Base-by-base conservation (phyloP, 768 basidiomycete species). In the Auriscalpium orientale region DNA sequence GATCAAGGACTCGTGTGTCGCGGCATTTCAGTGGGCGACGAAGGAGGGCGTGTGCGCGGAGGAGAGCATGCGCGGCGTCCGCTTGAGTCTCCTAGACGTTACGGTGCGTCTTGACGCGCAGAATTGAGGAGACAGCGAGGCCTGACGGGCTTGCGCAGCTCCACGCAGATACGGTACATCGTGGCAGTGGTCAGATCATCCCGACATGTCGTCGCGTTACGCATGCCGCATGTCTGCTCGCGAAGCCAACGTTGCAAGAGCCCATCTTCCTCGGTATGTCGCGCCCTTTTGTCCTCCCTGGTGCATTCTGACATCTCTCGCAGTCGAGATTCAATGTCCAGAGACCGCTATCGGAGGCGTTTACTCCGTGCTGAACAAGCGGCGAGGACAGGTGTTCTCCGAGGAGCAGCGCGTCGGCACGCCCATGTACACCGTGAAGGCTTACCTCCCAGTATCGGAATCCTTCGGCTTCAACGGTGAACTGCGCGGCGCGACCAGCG, bases 1-100 rank as follows among this genome's bases (percentile, higher is more conserved):
- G 84, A 99, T 99, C 80, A 98, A 99, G 81, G 97, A 99, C 72
- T 98, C 97, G 63, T 97, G 94, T 72, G 84, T 99, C 71, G 95
- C 97, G 64, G 94, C 93, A 47, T 91, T 98, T 86, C 97, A 98
- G 75, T 98, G 95, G 97, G 97, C 95, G 46, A 90, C 91, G 56
- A 98, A 97, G 81, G 95, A 98, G 74, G 93, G 93, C 81, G 95
- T 91, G 64, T 84, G 88, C 67, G 85, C 86, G 53, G 95, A 98
- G 70, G 97, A 99, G 81, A 92, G 89, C 73, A 95, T 99, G 95
- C 93, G 97, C 77, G 95, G 95, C 77, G 81, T 95, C 66, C 91
- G 97, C 61, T 77, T 93, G 78, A 98, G 98, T 77, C 79, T 98
- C 57, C 78, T 95, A 60, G 94, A 97, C 82, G 95, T 97, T 58